Evolutionary conservation across 257 asterid species (phyloP).

Genomic region (Rubia yunnanensis): DNA sequence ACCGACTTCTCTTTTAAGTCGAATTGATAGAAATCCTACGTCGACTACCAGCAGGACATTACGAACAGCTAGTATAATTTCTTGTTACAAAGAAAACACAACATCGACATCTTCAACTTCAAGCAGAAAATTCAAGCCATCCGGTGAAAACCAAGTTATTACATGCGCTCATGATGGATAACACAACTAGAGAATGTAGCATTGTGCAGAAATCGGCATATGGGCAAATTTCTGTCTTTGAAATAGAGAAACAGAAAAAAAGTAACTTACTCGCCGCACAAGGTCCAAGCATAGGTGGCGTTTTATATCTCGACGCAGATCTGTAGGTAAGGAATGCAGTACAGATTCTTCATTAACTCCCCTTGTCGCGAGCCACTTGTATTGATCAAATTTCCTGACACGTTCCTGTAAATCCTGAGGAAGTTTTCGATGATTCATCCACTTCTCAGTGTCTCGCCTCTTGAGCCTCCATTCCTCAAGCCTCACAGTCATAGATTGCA

Average conservation of each 20-base stretch:
- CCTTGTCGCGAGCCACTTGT: conserved; percentile 81
- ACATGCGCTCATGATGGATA: not conserved
- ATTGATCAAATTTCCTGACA: conserved; percentile 61
- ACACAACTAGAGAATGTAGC: not conserved
- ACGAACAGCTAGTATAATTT: not conserved
- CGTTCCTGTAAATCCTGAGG: conserved; percentile 58
- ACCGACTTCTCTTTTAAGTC: not conserved
- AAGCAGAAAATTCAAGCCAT: too few species aligned
- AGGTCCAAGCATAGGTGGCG: conserved; percentile 83
- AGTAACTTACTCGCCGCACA: conserved; percentile 65
- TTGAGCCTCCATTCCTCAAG: conserved; percentile 91
- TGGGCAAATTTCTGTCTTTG: not conserved
- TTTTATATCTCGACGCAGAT: conserved; percentile 80
- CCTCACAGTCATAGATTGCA: conserved; percentile 87
- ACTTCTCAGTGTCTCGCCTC: conserved; percentile 83
- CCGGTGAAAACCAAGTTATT: not conserved
- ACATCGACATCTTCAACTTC: not conserved
- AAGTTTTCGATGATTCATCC: conserved; percentile 92
- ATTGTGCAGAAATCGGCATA: not conserved
- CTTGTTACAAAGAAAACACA: not conserved
- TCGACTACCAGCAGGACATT: not conserved
- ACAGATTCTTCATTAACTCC: conserved; percentile 76
- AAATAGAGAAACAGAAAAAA: not conserved
- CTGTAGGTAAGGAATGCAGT: conserved; percentile 62
- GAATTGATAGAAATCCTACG: not conserved